Evolutionary conservation across 139 green algal species (phyloP), one percentile per base, ranked within the genome.

Genomic region (Coelastrella sp.): DNA sequence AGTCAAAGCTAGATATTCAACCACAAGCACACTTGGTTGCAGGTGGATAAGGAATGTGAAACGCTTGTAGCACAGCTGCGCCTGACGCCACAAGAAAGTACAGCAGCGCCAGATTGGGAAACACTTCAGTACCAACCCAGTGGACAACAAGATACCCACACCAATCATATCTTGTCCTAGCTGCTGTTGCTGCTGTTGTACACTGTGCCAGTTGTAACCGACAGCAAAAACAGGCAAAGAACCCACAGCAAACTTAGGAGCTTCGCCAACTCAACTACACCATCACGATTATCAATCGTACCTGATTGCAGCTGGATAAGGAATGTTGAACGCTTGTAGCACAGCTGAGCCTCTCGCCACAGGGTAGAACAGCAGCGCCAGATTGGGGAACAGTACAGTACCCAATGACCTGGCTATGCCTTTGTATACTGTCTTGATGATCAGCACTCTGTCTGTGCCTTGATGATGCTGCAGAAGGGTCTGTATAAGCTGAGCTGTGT

Each of bases 391-490:
- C n/a, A 80, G 74, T 17, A 80, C 8, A 7, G 74, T 10, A 7
- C 68, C 68, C 16, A 76, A 23, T 8, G 68, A 76, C 17, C 68
- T 76, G 16, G 68, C 68, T 32, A 76, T 5, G 22, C 68, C n/a
- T 17, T 76, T 76, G 17, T 76, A 76, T 3, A 76, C 68, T 76
- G 68, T 76, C 68, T 76, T 76, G 68, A 76, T 76, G 14, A 76
- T 22, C 7, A 76, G 16, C 68, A 47, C 16, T 14, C 68, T 76
- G 5, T 76, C 68, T 22, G 17, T 22, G 7, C 8, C 5, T 17
- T 76, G 68, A 14, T 76, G 3, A 14, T 14, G 11, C 64, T 71
- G 64, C 3, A 71, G 64, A 20, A 71, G 2, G 13, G 64, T 71
- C 64, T 71, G 64, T 14, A 71, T 7, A 4, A 71, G 64, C 13